Evolutionary conservation across 352 stramenopile genomes (phyloP).

Genomic region (Halophytophthora polymorphica): DNA sequence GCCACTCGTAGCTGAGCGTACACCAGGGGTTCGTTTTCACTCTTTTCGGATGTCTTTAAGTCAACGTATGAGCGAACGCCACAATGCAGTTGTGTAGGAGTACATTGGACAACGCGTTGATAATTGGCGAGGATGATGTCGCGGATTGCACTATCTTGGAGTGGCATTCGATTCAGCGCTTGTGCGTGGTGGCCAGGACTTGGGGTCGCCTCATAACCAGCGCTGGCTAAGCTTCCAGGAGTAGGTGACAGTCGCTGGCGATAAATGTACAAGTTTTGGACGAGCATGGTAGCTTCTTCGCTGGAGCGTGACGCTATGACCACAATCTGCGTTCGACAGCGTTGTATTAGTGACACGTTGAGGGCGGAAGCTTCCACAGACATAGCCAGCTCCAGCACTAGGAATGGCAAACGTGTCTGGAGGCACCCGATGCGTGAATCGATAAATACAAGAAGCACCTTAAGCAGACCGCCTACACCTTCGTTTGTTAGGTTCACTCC

Average conservation of each 20-base stretch:
- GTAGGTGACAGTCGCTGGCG: constrained; percentile 7
- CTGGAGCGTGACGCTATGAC: constrained; percentile 11
- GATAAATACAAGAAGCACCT: constrained; percentile 30
- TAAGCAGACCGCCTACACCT: constrained; percentile 15
- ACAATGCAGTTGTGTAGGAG: not conserved
- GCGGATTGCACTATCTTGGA: constrained; percentile 11
- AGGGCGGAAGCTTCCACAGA: constrained; percentile 14
- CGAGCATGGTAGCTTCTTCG: constrained; percentile 21
- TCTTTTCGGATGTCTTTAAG: constrained; percentile 20
- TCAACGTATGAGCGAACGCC: constrained; percentile 8
- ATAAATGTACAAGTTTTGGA: constrained; percentile 27
- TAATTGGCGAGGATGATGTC: constrained; percentile 12
- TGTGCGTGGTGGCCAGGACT: not conserved
- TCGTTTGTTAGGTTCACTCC: constrained; percentile 19
- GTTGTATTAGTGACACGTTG: constrained; percentile 26
- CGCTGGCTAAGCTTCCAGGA: not conserved
- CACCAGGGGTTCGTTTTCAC: constrained; percentile 4
- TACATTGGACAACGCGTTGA: constrained; percentile 16
- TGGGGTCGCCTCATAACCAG: not conserved
- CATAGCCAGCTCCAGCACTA: constrained; percentile 37
- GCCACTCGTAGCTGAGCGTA: constrained; percentile 17
- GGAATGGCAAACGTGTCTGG: constrained; percentile 22
- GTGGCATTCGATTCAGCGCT: not conserved
- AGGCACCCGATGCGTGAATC: constrained; percentile 4
- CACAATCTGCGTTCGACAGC: constrained; percentile 27